Conservation (phyloP, 75 land plant genomes). For the Larix kaempferi region DNA sequence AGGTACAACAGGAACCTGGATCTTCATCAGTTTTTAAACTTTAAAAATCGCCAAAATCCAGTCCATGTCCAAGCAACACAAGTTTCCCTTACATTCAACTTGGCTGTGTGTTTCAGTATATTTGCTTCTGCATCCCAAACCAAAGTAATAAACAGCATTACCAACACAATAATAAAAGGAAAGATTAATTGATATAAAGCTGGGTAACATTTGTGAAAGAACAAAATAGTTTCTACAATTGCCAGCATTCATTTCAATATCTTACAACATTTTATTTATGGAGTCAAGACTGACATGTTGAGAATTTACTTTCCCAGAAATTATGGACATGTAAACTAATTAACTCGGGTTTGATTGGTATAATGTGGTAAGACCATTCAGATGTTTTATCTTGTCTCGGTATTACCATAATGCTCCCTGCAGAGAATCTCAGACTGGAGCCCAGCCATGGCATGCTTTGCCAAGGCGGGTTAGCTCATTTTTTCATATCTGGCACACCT, state of each 20-base stretch:
- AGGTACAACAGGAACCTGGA: background rate
- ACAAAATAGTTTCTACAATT: background rate
- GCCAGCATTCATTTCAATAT: constrained; percentile 4
- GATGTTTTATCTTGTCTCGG: background rate
- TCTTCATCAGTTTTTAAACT: background rate
- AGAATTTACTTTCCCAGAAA: background rate
- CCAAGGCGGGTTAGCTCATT: background rate
- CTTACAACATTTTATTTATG: background rate
- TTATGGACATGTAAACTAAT: background rate
- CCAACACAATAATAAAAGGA: background rate
- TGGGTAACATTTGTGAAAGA: background rate
- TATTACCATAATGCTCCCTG: background rate
- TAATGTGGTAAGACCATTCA: background rate
- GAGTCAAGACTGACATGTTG: background rate
- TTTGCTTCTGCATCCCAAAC: background rate
- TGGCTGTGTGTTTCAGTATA: background rate
- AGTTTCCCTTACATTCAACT: background rate
- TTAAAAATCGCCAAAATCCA: background rate
- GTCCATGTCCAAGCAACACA: background rate
- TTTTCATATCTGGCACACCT: background rate
- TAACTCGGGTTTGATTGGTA: background rate
- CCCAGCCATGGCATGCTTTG: background rate
- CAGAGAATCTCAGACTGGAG: background rate
- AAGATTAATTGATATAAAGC: background rate
- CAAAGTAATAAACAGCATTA: constrained; percentile 4